phyloP scores from a whole-genome alignment of 2,329 filamentous ascomycete species.

The Penicillium sp. region DNA sequence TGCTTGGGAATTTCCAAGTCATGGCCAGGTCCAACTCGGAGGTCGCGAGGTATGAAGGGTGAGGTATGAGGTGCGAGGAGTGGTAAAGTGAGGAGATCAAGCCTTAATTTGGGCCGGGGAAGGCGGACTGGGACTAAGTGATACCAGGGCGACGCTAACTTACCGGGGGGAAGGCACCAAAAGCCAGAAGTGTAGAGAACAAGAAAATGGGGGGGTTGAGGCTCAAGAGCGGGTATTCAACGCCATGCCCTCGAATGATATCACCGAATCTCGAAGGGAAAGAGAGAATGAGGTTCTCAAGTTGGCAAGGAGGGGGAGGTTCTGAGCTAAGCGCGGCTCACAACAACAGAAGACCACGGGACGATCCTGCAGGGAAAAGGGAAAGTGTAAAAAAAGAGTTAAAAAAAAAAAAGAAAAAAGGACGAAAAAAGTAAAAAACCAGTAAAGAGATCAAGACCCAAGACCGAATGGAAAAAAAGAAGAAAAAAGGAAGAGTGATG shows the following conservation, averaged over 20 bases:
- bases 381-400: background rate
- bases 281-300: background rate
- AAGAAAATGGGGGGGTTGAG: conserved; percentile 20
- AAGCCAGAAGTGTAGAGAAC: conserved; percentile 30
- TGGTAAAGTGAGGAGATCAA: background rate
- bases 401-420: background rate
- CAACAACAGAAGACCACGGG: background rate
- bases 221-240: conserved; percentile 21
- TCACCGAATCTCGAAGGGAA: background rate
- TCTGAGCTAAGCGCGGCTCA: background rate
- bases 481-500: background rate
- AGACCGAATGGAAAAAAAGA: background rate
- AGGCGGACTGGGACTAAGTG: background rate
- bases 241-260: conserved; percentile 11
- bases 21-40: too few species aligned
- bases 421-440: background rate
- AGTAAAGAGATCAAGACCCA: background rate
- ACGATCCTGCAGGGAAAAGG: background rate
- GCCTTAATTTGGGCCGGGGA: background rate
- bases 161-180: conserved; percentile 23
- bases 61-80: background rate
- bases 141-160: background rate
- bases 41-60: too few species aligned
- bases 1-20: too few species aligned
- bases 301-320: background rate